These are phyloP conservation scores for Talaromyces liani DNA, from an alignment of 495 filamentous ascomycete species.

Conservation along the genomic window DNA sequence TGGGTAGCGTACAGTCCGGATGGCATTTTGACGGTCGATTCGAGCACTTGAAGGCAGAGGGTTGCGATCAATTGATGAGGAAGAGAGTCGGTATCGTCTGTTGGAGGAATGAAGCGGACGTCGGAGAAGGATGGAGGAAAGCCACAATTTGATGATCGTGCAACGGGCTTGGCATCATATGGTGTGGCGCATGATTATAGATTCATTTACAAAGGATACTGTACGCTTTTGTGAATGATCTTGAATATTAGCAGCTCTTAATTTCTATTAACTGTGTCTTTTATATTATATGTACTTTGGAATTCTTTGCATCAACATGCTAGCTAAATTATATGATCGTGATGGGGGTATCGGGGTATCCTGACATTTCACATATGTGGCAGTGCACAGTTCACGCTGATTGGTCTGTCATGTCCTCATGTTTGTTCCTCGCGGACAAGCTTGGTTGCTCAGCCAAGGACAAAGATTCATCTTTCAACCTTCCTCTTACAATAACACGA, in stretches of 20 bases:
- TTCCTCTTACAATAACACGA: background rate
- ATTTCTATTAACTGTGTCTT: too few species aligned
- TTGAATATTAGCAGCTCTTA: too few species aligned
- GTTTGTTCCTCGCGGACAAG: background rate
- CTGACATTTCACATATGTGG: background rate
- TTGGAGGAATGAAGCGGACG: background rate
- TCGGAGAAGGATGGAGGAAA: background rate
- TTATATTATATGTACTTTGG: too few species aligned
- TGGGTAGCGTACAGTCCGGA: constrained; percentile 34
- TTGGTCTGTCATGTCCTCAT: background rate
- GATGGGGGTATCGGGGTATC: too few species aligned
- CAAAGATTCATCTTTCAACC: background rate
- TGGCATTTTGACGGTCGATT: constrained; percentile 21
- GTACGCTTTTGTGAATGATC: background rate
- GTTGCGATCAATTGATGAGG: background rate
- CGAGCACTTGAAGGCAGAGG: background rate
- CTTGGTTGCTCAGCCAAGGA: constrained; percentile 1
- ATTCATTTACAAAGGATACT: background rate
- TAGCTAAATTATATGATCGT: too few species aligned
- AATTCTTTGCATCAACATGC: too few species aligned
- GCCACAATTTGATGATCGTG: background rate
- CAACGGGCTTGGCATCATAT: constrained; percentile 6
- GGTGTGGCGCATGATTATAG: background rate
- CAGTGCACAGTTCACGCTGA: background rate
- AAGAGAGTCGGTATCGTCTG: background rate